Base-by-base conservation (phyloP, 2,329 filamentous ascomycete species). In the Aspergillus spinulosporus region DNA sequence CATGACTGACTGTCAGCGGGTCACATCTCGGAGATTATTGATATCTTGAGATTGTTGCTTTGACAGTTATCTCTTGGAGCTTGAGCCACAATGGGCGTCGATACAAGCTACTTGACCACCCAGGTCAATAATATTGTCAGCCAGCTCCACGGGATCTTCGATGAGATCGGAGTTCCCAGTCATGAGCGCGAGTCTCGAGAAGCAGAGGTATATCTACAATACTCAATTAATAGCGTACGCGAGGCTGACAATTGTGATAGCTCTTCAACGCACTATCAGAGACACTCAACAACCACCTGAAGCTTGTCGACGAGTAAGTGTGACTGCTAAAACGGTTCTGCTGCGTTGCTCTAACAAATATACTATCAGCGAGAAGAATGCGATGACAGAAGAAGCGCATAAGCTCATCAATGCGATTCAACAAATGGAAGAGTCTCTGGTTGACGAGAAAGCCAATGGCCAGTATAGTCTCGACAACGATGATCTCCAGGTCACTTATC, bases 71-170 rank as follows among this genome's bases (percentile, higher is more conserved):
- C 43, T 21, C 21, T 21, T 50, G 62, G 60, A 39, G 31, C 21
- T 31, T 29, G 45, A 47, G 31, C 50, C 58, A 58, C 49, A 37
- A 77, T 76, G 74, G 69, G 72, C 52, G 96, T 97, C 87, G 92
- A 97, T 77, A 91, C 92, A 57, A 90, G 89, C 73, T 95, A 95
- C 75, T 82, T 97, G 71, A 89, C 91, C 66, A 91, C 95, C 74
- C 94, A 97, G 84, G 90, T 99, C 77, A 94, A 91, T 65, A 91
- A 85, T 68, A 97, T 96, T 71, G 92, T 97, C 72, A 86, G 85
- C 74, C 92, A 97, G 76, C 84, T 99, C 59, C 93, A 97, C 76
- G 89, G 89, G 63, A 84, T 97, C 57, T 99, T 97, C 70, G 94
- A 99, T 74, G 93, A 99, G 72, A 99, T 99, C 69, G 94, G 94